Conservation (phyloP, 2,329 filamentous ascomycete genomes). For the Penicillium fuscoglaucum region DNA sequence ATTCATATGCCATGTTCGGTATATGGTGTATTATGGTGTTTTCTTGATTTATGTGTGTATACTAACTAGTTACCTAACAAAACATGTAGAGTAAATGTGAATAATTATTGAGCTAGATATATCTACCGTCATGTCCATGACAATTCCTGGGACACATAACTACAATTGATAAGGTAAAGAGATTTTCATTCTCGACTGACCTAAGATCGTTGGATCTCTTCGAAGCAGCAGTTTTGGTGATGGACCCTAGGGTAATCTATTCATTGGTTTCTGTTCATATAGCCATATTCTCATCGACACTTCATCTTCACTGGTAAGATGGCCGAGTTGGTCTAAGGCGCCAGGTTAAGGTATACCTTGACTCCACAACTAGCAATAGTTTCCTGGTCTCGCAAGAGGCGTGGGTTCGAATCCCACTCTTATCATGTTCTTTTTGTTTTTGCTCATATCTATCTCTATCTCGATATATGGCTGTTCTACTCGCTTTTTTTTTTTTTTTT, state of each 20-base stretch:
- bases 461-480: too few species aligned
- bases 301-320: slow-evolving; percentile 29
- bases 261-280: too few species aligned
- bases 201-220: neutral
- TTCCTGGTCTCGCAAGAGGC: slow-evolving; percentile 15
- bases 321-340: slow-evolving; percentile 41
- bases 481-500: too few species aligned
- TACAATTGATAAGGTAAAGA: neutral
- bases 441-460: too few species aligned
- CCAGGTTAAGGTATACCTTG: slow-evolving; percentile 36
- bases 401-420: slow-evolving; percentile 16
- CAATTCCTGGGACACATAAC: neutral
- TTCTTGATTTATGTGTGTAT: slow-evolving; percentile 6
- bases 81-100: slow-evolving; percentile 1
- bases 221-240: too few species aligned
- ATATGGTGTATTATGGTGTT: neutral
- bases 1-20: neutral
- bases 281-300: rapidly evolving
- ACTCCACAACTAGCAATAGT: slow-evolving; percentile 18
- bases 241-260: too few species aligned
- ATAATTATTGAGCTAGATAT: neutral
- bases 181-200: neutral
- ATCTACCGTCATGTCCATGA: neutral
- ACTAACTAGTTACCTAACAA: neutral
- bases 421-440: neutral